A percentile compares a stretch with the other conserved stretches of the same genome.
Evolutionary conservation across 495 filamentous ascomycete species (phyloP).

Genomic region (Annulohypoxylon moriforme): DNA sequence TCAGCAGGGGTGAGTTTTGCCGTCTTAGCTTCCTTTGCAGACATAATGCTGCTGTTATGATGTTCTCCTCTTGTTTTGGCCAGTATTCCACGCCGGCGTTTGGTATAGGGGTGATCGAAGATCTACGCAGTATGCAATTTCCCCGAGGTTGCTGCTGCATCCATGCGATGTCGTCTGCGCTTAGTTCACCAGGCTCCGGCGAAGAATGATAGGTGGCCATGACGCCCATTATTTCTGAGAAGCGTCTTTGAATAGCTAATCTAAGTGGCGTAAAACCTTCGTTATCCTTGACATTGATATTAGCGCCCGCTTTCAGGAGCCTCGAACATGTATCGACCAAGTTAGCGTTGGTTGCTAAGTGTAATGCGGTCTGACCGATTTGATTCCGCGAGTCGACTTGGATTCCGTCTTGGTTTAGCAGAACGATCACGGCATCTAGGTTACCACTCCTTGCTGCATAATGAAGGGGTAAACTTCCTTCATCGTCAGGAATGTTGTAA

Average conservation of each 20-base stretch:
- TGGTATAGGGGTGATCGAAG: not conserved
- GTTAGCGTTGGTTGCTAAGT: slow-evolving; percentile 5
- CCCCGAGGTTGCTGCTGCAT: slow-evolving; percentile 33
- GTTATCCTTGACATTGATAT: slow-evolving; percentile 16
- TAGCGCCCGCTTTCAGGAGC: slow-evolving; percentile 28
- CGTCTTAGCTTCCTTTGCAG: slow-evolving; percentile 20
- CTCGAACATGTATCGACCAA: slow-evolving; percentile 25
- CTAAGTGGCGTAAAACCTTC: not conserved
- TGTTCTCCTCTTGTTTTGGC: slow-evolving; percentile 31
- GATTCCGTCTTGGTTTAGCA: slow-evolving; percentile 20
- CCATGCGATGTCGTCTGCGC: slow-evolving; percentile 27
- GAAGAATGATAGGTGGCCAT: slow-evolving; percentile 10
- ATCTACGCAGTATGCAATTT: slow-evolving; percentile 1
- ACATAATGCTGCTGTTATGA: slow-evolving; percentile 25
- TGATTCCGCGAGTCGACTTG: slow-evolving; percentile 22
- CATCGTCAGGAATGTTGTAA: slow-evolving; percentile 7
- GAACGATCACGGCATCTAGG: slow-evolving; percentile 19
- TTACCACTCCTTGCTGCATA: slow-evolving; percentile 35
- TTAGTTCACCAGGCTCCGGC: not conserved
- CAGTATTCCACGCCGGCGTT: slow-evolving; percentile 1
- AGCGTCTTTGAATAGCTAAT: slow-evolving; percentile 24
- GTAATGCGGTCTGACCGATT: slow-evolving; percentile 23
- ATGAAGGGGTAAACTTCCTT: slow-evolving; percentile 27
- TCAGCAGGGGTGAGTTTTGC: not conserved
- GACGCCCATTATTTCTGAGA: slow-evolving; percentile 6